Conservation (phyloP, 2,329 filamentous ascomycete species). For the Talaromyces sp. region DNA sequence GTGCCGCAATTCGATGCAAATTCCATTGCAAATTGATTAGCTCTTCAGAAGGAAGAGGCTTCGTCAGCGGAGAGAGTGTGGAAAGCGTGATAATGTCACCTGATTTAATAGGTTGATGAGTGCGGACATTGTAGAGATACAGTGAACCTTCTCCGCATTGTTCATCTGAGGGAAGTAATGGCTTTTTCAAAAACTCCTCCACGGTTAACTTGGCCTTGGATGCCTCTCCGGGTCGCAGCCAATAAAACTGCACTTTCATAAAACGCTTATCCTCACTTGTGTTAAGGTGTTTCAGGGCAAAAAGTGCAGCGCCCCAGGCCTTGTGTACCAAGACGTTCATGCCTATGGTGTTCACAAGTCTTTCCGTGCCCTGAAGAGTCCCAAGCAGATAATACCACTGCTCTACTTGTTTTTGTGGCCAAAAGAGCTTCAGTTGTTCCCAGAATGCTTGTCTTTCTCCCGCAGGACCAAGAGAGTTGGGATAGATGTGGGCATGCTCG, state of each 20-base stretch:
- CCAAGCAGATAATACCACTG: background rate
- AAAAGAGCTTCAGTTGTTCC: background rate
- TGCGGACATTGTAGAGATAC: background rate
- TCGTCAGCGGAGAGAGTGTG: background rate
- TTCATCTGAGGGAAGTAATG: background rate
- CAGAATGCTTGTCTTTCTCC: background rate
- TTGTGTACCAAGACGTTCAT: background rate
- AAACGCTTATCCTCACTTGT: too few species aligned
- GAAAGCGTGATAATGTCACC: background rate
- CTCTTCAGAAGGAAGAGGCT: background rate
- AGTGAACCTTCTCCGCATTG: background rate
- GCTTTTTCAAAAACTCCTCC: background rate
- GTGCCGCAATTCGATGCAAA: background rate
- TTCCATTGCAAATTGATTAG: background rate
- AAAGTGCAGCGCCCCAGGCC: too few species aligned
- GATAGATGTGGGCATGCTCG: background rate
- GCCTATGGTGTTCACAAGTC: background rate
- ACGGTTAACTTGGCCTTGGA: too few species aligned
- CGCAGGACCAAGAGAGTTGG: too few species aligned
- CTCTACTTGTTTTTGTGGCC: background rate
- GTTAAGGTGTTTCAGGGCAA: too few species aligned
- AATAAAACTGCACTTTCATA: background rate
- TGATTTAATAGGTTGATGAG: background rate
- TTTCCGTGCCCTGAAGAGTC: background rate
- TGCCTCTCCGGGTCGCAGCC: background rate